Evolutionary conservation across 805 yeast species (phyloP), one percentile per base, ranked within the genome.

Genomic region (Candida easanensis): DNA sequence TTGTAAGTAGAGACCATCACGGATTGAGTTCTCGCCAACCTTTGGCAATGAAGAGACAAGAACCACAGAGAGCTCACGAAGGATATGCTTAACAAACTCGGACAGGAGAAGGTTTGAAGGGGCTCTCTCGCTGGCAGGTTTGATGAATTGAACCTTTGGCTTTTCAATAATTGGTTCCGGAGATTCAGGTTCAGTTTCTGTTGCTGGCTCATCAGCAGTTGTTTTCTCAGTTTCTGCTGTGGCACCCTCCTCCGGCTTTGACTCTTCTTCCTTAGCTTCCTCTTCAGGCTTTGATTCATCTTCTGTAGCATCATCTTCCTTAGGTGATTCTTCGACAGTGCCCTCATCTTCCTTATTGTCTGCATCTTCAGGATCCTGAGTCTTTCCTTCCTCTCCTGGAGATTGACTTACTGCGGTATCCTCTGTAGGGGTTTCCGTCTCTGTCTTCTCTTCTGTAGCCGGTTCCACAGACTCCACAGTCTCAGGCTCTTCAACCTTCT

Each of bases 1-100:
- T 63, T 91, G 99, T 26, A 91, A 65, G 50, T 90, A 76, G 18
- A 89, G 67, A 1, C 91, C 85, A 44, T 84, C 84, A 25, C 71
- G 72, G 38, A 66, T 70, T 9, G 75, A 61, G 13, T 58, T 61
- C 13, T 63, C 63, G 16, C 66, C 71, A 1, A 73, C 44, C n/a
- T 63, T 42, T 6, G 61, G 58, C n/a, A 60, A 60, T 26, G 61
- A 68, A 14, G 52, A 58, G 36, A 50, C 34, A 57, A 60, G 15
- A 5, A 62, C 71, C 18, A 40, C 52, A 35, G 62, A 62, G 25
- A 66, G 61, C 37, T 60, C 60, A 33, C 44, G 38, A 2, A 69
- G 53, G 6, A 72, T 46, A 7, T 68, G 57, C 22, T 52, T 52
- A 18, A 71, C 60, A 45, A 71, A 72, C 5, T 69, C 64, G 20